These are phyloP conservation scores for Penicillium macrosclerotiorum DNA, from an alignment of 495 filamentous ascomycete species.

Conservation along the genomic window DNA sequence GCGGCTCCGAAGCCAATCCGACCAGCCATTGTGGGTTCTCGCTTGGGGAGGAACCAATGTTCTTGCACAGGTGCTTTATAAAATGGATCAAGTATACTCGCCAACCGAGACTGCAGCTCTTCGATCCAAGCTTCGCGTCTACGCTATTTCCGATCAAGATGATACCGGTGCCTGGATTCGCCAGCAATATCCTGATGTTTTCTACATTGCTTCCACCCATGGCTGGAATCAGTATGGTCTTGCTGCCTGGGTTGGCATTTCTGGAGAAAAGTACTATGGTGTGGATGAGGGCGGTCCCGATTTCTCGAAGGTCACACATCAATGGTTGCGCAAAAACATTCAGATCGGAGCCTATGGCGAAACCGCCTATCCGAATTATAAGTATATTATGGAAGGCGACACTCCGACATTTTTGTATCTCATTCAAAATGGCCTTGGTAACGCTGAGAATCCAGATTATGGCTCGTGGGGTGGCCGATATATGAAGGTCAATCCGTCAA, in stretches of 20 bases:
- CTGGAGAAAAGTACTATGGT: conserved; percentile 42
- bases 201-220: conserved; percentile 46
- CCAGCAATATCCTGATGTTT: conserved; percentile 40
- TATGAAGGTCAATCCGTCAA: conserved; percentile 8
- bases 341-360: conserved; percentile 44
- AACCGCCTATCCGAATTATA: conserved; percentile 38
- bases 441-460: conserved; percentile 40
- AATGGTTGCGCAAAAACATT: conserved; percentile 46
- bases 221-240: conserved; percentile 49
- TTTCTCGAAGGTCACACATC: conserved; percentile 30
- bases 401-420: conserved; percentile 47
- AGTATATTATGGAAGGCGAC: conserved; percentile 48
- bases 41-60: conserved; percentile 50
- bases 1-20: conserved; percentile 21
- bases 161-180: conserved; percentile 50
- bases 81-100: conserved; percentile 26
- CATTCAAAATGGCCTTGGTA: conserved; percentile 48
- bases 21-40: conserved; percentile 42
- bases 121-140: conserved; percentile 40
- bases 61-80: conserved; percentile 40
- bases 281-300: conserved; percentile 47
- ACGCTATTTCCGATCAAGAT: conserved; percentile 51
- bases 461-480: conserved; percentile 51
- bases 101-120: conserved; percentile 28
- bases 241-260: conserved; percentile 49